Evolutionary conservation across 2,329 filamentous ascomycete genomes (phyloP).

Genomic region (Botrytis tulipae): DNA sequence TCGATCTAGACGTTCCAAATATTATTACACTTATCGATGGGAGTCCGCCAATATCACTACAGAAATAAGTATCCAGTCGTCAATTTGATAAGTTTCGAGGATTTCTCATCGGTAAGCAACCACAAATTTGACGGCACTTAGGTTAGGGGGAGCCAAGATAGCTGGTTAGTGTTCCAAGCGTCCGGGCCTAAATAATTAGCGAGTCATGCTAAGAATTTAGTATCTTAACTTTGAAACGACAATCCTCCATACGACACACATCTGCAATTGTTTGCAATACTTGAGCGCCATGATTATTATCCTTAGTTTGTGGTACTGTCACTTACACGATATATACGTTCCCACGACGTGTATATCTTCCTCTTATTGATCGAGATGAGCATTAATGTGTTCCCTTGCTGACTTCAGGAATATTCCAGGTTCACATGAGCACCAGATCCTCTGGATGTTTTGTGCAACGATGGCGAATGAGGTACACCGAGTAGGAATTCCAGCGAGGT

Average conservation of each 20-base stretch:
- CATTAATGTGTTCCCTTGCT: neutral
- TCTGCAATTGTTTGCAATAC: neutral
- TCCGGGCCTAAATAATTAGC: slow-evolving; percentile 10
- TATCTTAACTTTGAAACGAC: neutral
- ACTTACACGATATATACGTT: neutral
- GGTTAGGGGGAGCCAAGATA: neutral
- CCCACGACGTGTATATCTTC: neutral
- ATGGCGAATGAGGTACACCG: neutral
- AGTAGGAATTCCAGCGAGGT: slow-evolving; percentile 6
- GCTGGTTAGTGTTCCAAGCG: neutral
- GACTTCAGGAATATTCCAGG: neutral
- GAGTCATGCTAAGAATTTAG: slow-evolving; percentile 12
- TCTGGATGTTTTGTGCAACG: neutral
- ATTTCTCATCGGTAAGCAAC: neutral
- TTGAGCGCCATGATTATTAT: neutral
- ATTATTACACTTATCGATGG: neutral
- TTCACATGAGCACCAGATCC: neutral
- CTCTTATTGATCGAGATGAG: neutral
- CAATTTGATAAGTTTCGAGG: neutral
- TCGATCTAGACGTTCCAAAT: neutral
- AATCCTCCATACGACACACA: neutral
- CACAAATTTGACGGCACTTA: neutral
- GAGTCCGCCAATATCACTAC: neutral
- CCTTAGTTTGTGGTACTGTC: neutral
- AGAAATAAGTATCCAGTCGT: neutral